Evolutionary conservation across 768 basidiomycete genomes (phyloP).

Genomic region (Lactifluus pinguis): DNA sequence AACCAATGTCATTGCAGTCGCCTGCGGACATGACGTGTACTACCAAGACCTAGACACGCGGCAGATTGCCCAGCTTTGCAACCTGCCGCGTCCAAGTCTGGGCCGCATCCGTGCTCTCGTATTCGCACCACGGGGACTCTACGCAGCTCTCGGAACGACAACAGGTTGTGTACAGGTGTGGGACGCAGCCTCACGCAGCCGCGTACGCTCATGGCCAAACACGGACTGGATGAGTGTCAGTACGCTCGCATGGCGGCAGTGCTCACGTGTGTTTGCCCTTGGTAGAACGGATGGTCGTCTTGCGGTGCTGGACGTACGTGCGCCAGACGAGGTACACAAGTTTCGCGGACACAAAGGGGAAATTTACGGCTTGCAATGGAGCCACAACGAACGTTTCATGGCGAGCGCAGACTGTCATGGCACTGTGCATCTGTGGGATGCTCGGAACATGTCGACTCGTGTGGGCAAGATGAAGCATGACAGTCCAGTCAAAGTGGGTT

Average conservation of each 20-base stretch:
- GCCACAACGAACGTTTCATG: conserved; percentile 31
- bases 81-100: conserved; percentile 27
- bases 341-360: conserved; percentile 28
- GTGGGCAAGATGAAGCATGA: conserved; percentile 35
- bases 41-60: conserved; percentile 53
- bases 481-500: conserved; percentile 36
- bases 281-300: conserved; percentile 34
- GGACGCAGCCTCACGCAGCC: conserved; percentile 33
- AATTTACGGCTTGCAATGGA: conserved; percentile 35
- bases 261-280: conserved; percentile 29
- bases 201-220: conserved; percentile 29
- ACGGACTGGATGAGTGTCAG: conserved; percentile 30
- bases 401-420: conserved; percentile 36
- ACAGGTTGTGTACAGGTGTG: conserved; percentile 45
- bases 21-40: conserved; percentile 49
- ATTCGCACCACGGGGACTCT: conserved; percentile 39
- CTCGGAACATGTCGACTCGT: conserved; percentile 27
- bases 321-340: conserved; percentile 23
- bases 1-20: conserved; percentile 52
- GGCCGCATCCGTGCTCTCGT: conserved; percentile 38
- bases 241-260: conserved; percentile 32
- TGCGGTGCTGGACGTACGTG: conserved; percentile 31
- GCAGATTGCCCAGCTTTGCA: conserved; percentile 43
- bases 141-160: conserved; percentile 45
- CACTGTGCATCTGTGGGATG: conserved; percentile 37